Conservation (phyloP, 768 basidiomycete species). For the Omphalotus guepiniiformis region DNA sequence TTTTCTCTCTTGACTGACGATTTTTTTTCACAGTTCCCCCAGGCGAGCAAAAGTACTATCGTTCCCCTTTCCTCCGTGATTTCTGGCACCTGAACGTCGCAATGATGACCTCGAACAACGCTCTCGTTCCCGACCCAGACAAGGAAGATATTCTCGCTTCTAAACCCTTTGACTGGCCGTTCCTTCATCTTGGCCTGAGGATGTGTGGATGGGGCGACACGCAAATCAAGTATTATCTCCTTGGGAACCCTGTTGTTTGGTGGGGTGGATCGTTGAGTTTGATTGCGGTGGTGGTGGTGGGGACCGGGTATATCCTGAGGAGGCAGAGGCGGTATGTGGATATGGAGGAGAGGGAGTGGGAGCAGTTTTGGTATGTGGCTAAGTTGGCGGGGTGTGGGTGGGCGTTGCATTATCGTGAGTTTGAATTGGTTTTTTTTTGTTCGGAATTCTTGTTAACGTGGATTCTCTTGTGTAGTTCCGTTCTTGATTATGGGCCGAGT, state of each 20-base stretch:
- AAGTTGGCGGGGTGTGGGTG: slow-evolving; percentile 92
- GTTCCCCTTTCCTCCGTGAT: slow-evolving; percentile 90
- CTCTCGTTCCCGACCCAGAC: slow-evolving; percentile 94
- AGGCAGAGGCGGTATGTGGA: slow-evolving; percentile 87
- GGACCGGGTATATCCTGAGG: slow-evolving; percentile 73
- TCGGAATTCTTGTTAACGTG: slow-evolving; percentile 1
- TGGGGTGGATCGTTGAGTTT: slow-evolving; percentile 78
- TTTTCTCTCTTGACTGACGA: background rate
- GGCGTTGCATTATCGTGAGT: slow-evolving; percentile 84
- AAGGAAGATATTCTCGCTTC: slow-evolving; percentile 98
- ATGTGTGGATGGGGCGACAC: slow-evolving; percentile 96
- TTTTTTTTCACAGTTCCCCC: slow-evolving; percentile 82
- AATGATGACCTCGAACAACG: slow-evolving; percentile 99
- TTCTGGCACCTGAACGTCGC: slow-evolving; percentile 99
- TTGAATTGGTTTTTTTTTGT: background rate
- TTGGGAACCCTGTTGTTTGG: slow-evolving; percentile 92
- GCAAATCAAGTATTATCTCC: slow-evolving; percentile 88
- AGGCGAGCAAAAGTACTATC: slow-evolving; percentile 80
- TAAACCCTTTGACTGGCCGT: slow-evolving; percentile 90
- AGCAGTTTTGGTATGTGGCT: slow-evolving; percentile 87
- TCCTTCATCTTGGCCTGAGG: slow-evolving; percentile 81
- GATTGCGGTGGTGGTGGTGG: slow-evolving; percentile 42
- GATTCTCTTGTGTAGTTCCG: slow-evolving; percentile 58
- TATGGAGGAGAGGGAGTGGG: slow-evolving; percentile 91
- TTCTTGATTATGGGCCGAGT: slow-evolving; percentile 99